Evolutionary conservation across 106 monocot species (phyloP).

Genomic region (Dendrobium catenatum): DNA sequence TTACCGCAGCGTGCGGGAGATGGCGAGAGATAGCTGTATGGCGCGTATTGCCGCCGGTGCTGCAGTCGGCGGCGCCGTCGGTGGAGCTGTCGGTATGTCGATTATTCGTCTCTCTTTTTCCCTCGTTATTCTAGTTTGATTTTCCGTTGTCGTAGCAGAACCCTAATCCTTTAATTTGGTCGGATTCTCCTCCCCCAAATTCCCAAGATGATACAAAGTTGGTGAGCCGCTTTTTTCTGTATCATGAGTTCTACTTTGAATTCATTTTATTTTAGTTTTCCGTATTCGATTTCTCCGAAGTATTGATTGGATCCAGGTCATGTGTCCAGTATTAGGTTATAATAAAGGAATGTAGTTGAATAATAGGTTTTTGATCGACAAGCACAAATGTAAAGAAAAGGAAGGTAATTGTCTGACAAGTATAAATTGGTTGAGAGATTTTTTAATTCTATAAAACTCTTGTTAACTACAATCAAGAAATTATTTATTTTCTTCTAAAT

Average conservation of each 20-base stretch:
- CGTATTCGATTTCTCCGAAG: not conserved
- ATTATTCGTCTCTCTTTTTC: not conserved
- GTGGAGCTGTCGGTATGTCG: constrained; percentile 76
- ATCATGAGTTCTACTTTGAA: not conserved
- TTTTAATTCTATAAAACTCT: not conserved
- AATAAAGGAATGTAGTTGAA: not conserved
- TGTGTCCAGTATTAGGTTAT: not conserved
- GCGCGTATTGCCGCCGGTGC: constrained; percentile 73
- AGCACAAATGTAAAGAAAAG: not conserved
- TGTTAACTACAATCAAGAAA: not conserved
- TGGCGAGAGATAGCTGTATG: constrained; percentile 76
- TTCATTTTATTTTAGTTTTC: not conserved
- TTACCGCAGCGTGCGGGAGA: not conserved
- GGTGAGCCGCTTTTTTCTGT: not conserved
- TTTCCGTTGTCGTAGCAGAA: not conserved
- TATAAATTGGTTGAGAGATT: not conserved
- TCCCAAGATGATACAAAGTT: not conserved
- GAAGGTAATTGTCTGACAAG: not conserved
- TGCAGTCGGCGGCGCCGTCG: constrained; percentile 84
- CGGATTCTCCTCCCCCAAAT: not conserved
- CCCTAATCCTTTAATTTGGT: not conserved
- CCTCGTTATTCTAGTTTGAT: not conserved
- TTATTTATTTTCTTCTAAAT: not conserved
- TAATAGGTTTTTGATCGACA: not conserved
- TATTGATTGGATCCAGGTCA: not conserved